Evolutionary conservation across 352 stramenopile genomes (phyloP), one percentile per base, ranked within the genome.

Genomic region (Phytophthora constricta): DNA sequence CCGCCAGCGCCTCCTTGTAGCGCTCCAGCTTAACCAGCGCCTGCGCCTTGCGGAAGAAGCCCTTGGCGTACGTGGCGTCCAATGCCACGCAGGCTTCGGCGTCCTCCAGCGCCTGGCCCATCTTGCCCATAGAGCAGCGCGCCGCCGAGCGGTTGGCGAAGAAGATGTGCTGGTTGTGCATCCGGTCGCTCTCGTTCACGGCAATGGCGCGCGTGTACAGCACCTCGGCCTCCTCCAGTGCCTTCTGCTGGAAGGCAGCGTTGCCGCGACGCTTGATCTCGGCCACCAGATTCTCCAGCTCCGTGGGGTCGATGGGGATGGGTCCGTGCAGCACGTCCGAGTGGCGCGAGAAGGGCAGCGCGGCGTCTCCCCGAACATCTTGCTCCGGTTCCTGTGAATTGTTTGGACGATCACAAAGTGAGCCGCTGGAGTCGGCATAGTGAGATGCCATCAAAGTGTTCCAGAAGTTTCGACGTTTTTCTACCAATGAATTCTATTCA

Each of bases 191-290:
- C 33, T 60, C 55, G 62, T 92, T 91, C 58, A 95, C 60, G 25
- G 98, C 86, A 58, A 99, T 92, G 31, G 90, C 97, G 70, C 98
- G 98, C 58, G 84, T 85, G 82, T 99, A 99, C n/a, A 99, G 82
- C 57, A 92, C 82, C 52, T 99, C 93, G 17, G 96, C 97, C 63
- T 98, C 95, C 39, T 97, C 92, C 45, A 91, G 79, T 25, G 82
- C 67, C 62, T 94, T 93, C 63, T 93, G 81, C 69, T 79, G 58
- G 73, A 97, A 97, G 5, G 90, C 90, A 7, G 87, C 83, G 62
- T 97, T 97, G 51, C 90, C 90, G 10, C 90, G 85, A 16, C 86
- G 82, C 77, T 97, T 97, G 53, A 97, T 76, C 76, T 97, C 90
- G 16, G 90, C 81, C 26, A 97, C 84, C 37, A 97, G 82, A 8